Conservation (phyloP, 108 stramenopile species). For the Skeletonema marinoi region DNA sequence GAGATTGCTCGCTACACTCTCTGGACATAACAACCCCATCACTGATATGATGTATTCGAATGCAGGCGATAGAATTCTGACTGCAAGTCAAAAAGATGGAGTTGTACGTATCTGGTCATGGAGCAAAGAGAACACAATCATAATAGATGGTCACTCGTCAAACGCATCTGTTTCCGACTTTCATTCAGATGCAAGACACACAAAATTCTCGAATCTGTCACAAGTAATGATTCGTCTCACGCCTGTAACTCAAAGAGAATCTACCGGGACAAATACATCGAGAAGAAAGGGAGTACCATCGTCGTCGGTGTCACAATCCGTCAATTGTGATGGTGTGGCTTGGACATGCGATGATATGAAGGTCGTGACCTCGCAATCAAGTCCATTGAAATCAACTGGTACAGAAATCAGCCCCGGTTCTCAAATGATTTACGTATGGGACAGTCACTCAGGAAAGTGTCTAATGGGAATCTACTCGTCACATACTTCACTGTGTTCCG, state of each 20-base stretch:
- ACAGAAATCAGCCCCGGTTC: slow-evolving; percentile 70
- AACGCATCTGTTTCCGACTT: slow-evolving; percentile 29
- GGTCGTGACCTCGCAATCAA: slow-evolving; percentile 78
- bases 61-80: slow-evolving; percentile 76
- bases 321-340: slow-evolving; percentile 78
- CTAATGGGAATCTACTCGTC: slow-evolving; percentile 69
- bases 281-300: slow-evolving; percentile 19
- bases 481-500: slow-evolving; percentile 70
- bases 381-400: slow-evolving; percentile 59
- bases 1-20: slow-evolving; percentile 61
- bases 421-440: slow-evolving; percentile 82
- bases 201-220: slow-evolving; percentile 31
- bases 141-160: slow-evolving; percentile 29
- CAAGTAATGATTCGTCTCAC: slow-evolving; percentile 39
- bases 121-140: slow-evolving; percentile 35
- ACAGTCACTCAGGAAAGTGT: slow-evolving; percentile 75
- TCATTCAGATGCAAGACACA: neutral
- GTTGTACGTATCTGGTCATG: slow-evolving; percentile 80
- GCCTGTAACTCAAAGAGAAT: slow-evolving; percentile 5
- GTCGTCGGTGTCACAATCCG: slow-evolving; percentile 6
- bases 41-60: slow-evolving; percentile 83
- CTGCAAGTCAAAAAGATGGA: slow-evolving; percentile 88
- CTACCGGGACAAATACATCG: neutral
- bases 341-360: slow-evolving; percentile 81
- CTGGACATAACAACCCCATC: slow-evolving; percentile 78